Conservation (phyloP, 139 green algal species). For the Nannochloris sp. region DNA sequence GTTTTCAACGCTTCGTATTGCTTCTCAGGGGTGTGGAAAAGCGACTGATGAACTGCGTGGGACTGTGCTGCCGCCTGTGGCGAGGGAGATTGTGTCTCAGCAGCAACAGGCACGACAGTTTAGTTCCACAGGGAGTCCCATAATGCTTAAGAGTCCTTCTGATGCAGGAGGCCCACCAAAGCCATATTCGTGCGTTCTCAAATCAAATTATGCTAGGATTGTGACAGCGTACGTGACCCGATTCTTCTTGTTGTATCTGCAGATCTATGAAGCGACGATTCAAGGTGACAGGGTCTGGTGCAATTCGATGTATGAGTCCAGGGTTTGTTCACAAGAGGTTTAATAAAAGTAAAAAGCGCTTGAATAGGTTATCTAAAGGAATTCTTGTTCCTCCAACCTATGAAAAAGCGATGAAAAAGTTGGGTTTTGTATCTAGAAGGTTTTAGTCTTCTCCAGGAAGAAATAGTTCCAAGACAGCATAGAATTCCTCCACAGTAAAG, state of each 20-base stretch:
- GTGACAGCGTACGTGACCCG: too few relatives aligned
- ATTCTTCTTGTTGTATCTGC: not conserved
- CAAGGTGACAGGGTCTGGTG: constrained; percentile 28
- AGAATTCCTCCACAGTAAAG: constrained; percentile 34
- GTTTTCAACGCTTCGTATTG: too few relatives aligned
- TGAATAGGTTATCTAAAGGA: constrained; percentile 11
- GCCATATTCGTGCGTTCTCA: not conserved
- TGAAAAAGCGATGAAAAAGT: constrained; percentile 25
- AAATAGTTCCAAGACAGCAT: constrained; percentile 19
- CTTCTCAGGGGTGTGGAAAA: too few relatives aligned
- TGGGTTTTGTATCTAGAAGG: constrained; percentile 25
- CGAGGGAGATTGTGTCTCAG: too few relatives aligned
- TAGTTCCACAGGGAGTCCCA: too few relatives aligned
- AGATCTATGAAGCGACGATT: constrained; percentile 40
- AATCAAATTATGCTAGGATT: too few relatives aligned
- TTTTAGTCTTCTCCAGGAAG: constrained; percentile 3
- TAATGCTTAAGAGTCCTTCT: not conserved
- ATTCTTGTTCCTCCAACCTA: constrained; percentile 16
- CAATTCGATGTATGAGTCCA: constrained; percentile 23
- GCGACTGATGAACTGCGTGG: too few relatives aligned
- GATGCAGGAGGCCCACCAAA: not conserved
- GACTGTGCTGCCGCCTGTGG: too few relatives aligned
- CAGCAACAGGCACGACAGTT: too few relatives aligned
- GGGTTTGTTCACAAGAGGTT: constrained; percentile 40
- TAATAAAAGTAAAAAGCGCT: constrained; percentile 23